phyloP scores from a whole-genome alignment of 768 basidiomycete species.

The Pleurotus platypus region DNA sequence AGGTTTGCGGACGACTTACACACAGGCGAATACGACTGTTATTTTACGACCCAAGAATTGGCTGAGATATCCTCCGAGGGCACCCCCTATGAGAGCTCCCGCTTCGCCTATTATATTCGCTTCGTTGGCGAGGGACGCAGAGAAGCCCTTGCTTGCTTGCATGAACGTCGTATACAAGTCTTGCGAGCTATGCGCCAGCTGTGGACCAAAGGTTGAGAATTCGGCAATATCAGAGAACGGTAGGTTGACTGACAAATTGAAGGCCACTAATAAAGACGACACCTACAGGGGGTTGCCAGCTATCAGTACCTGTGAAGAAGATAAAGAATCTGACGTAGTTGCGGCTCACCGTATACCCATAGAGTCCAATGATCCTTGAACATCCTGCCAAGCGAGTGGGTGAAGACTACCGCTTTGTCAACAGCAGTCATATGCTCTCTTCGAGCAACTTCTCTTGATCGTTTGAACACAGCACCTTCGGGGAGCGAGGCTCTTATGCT shows the following conservation, averaged over 20 bases:
- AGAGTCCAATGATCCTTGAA: constrained; percentile 57
- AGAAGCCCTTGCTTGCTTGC: constrained; percentile 45
- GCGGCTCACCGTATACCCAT: constrained; percentile 41
- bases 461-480: constrained; percentile 54
- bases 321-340: neutral
- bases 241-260: constrained; percentile 10
- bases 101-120: constrained; percentile 56
- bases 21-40: constrained; percentile 32
- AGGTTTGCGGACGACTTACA: neutral
- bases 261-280: constrained; percentile 10
- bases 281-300: neutral
- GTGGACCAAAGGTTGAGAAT: neutral
- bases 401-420: constrained; percentile 47
- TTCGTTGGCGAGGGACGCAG: constrained; percentile 40
- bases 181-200: constrained; percentile 19
- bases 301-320: neutral
- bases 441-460: constrained; percentile 22
- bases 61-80: constrained; percentile 48
- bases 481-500: constrained; percentile 49
- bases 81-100: constrained; percentile 34
- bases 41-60: constrained; percentile 65
- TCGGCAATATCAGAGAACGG: neutral
- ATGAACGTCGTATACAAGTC: constrained; percentile 62
- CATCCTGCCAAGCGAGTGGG: constrained; percentile 53
- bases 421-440: constrained; percentile 24